phyloP scores from a whole-genome alignment of 2,329 filamentous ascomycete genomes.

The Penicillium hesseltinei region DNA sequence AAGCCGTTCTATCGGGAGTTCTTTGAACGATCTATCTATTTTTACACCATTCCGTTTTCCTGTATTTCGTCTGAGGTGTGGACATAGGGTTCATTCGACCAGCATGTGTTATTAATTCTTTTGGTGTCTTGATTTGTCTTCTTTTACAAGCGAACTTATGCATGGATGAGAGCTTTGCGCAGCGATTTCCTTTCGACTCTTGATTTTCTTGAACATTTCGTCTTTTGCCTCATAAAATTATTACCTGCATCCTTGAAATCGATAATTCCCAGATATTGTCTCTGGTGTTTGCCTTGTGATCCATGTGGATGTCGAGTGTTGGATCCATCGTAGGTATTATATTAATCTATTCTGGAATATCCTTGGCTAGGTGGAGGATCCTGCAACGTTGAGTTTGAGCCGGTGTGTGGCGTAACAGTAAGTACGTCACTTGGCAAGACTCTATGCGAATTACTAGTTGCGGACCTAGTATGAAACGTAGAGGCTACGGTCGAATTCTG shows the following conservation, averaged over 20 bases:
- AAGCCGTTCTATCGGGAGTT: constrained; percentile 74
- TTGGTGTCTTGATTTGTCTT: constrained; percentile 1
- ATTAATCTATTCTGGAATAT: neutral
- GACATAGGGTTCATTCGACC: neutral
- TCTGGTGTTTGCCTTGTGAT: constrained; percentile 4
- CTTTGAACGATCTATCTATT: constrained; percentile 49
- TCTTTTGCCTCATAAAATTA: neutral
- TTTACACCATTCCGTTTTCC: neutral
- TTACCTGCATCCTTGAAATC: constrained; percentile 1
- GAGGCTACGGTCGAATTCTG: too few relatives aligned
- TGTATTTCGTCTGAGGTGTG: neutral
- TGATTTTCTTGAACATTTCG: constrained; percentile 3
- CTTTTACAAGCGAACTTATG: constrained; percentile 21
- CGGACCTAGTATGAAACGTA: too few relatives aligned
- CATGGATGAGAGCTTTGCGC: constrained; percentile 23
- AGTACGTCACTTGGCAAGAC: too few relatives aligned
- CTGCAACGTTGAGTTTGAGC: neutral
- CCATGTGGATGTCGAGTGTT: neutral
- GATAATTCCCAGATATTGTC: constrained; percentile 4
- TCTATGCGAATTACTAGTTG: too few relatives aligned
- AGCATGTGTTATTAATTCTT: constrained; percentile 21
- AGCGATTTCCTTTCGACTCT: constrained; percentile 12
- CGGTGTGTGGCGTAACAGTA: too few relatives aligned
- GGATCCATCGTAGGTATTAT: neutral
- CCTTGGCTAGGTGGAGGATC: neutral